Evolutionary conservation across 2,329 filamentous ascomycete species (phyloP).

Genomic region (Monascus ruber): DNA sequence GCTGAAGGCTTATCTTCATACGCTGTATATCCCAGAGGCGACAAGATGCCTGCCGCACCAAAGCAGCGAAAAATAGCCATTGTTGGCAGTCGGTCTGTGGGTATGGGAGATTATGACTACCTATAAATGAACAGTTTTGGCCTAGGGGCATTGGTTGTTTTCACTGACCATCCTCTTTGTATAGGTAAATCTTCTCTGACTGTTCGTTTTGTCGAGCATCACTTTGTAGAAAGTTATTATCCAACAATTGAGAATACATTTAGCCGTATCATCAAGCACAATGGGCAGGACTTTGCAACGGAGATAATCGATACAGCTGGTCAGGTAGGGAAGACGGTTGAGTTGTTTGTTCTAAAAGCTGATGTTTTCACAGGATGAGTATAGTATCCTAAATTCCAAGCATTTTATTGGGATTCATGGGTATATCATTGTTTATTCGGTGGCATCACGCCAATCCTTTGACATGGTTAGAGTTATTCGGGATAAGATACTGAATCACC

Average conservation of each 20-base stretch:
- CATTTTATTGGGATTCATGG: constrained; percentile 99
- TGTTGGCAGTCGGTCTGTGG: constrained; percentile 85
- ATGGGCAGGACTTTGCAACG: constrained; percentile 84
- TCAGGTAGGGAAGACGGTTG: constrained; percentile 48
- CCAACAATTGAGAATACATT: constrained; percentile 99
- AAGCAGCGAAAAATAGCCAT: constrained; percentile 95
- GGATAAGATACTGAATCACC: constrained; percentile 93
- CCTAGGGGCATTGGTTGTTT: neutral
- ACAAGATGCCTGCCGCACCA: constrained; percentile 54
- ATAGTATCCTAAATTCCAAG: constrained; percentile 95
- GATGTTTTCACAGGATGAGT: constrained; percentile 62
- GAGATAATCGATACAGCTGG: constrained; percentile 98
- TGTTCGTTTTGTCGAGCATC: constrained; percentile 91
- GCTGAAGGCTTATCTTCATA: neutral
- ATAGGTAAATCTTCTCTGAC: constrained; percentile 94
- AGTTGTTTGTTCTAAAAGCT: constrained; percentile 5
- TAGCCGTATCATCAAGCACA: constrained; percentile 85
- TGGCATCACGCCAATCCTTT: constrained; percentile 83
- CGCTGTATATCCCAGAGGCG: neutral
- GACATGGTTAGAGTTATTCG: constrained; percentile 95
- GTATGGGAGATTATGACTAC: constrained; percentile 37
- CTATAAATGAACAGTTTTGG: neutral
- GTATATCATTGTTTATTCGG: constrained; percentile 98
- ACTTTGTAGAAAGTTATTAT: constrained; percentile 98
- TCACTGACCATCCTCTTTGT: constrained; percentile 5